Conservation (phyloP, 495 filamentous ascomycete genomes). For the Elaphomyces granulatus region DNA sequence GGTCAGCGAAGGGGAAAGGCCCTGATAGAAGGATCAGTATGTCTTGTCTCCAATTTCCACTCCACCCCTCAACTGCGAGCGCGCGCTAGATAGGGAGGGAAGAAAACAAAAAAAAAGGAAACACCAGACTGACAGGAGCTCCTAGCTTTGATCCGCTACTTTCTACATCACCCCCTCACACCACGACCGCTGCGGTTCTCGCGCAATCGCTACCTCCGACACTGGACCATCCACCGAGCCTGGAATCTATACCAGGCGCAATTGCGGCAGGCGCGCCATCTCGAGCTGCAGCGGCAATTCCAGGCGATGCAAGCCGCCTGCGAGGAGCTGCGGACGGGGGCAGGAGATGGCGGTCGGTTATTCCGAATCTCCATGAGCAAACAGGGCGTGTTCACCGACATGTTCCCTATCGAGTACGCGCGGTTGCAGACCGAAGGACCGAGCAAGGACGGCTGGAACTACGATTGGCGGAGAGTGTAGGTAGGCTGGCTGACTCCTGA, state of each 20-base stretch:
- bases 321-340: slow-evolving; percentile 61
- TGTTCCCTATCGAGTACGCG: slow-evolving; percentile 80
- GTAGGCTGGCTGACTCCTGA: too few relatives aligned
- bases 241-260: slow-evolving; percentile 61
- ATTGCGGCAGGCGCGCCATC: slow-evolving; percentile 42
- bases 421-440: slow-evolving; percentile 69
- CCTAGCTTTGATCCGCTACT: slow-evolving; percentile 52
- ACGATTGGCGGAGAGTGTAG: slow-evolving; percentile 36
- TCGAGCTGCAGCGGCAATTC: slow-evolving; percentile 57
- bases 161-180: slow-evolving; percentile 46
- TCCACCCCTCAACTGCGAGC: too few relatives aligned
- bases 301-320: slow-evolving; percentile 66
- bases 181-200: slow-evolving; percentile 75
- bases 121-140: too few relatives aligned
- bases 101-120: slow-evolving; percentile 1
- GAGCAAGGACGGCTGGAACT: slow-evolving; percentile 59
- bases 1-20: too few relatives aligned
- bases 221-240: slow-evolving; percentile 98
- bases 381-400: slow-evolving; percentile 50
- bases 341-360: slow-evolving; percentile 60
- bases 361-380: slow-evolving; percentile 78
- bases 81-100: too few relatives aligned
- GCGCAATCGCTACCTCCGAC: slow-evolving; percentile 74
- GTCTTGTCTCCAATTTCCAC: too few relatives aligned
- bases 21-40: too few relatives aligned